A percentile compares a stretch with the other conserved stretches of the same genome.
These are phyloP conservation scores for Aquilaria agallochum DNA, from an alignment of 441 rosid genomes.

Conservation along the genomic window DNA sequence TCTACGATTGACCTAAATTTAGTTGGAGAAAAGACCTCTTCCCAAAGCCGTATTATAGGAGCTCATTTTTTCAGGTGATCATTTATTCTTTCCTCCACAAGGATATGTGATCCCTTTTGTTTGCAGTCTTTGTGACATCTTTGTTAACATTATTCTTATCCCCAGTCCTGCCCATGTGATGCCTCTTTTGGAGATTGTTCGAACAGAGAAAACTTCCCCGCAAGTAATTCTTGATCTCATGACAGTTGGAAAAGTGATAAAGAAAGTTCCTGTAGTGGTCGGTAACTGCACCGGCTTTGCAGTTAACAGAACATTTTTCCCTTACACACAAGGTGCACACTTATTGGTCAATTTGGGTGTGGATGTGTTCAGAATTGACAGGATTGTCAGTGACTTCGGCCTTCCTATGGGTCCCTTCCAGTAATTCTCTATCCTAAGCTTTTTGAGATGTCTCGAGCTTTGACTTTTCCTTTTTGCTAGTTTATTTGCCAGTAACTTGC, in stretches of 20 bases:
- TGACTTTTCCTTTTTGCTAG: too few species aligned
- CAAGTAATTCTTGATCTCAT: constrained; percentile 92
- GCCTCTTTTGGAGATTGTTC: constrained; percentile 96
- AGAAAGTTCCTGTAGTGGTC: constrained; percentile 94
- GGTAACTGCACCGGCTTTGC: constrained; percentile 97
- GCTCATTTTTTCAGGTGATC: constrained; percentile 95
- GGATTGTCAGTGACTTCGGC: constrained; percentile 72
- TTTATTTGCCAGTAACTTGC: too few species aligned
- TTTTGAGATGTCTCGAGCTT: background rate
- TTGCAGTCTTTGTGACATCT: background rate
- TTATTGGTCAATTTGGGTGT: constrained; percentile 75
- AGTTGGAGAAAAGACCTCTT: constrained; percentile 71
- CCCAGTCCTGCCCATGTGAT: constrained; percentile 94
- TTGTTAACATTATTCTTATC: constrained; percentile 6
- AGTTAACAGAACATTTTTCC: constrained; percentile 90
- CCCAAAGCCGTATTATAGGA: constrained; percentile 83
- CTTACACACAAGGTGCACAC: constrained; percentile 74
- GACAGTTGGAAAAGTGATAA: constrained; percentile 76
- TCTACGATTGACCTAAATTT: constrained; percentile 78
- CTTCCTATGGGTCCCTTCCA: constrained; percentile 92
- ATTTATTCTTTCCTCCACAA: constrained; percentile 1
- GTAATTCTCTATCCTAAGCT: constrained; percentile 45
- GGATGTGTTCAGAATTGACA: constrained; percentile 87
- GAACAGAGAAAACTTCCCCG: constrained; percentile 78
- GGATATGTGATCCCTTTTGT: background rate